phyloP scores from a whole-genome alignment of 1,284 basidiomycete species.

The Blastosporella zonata region DNA sequence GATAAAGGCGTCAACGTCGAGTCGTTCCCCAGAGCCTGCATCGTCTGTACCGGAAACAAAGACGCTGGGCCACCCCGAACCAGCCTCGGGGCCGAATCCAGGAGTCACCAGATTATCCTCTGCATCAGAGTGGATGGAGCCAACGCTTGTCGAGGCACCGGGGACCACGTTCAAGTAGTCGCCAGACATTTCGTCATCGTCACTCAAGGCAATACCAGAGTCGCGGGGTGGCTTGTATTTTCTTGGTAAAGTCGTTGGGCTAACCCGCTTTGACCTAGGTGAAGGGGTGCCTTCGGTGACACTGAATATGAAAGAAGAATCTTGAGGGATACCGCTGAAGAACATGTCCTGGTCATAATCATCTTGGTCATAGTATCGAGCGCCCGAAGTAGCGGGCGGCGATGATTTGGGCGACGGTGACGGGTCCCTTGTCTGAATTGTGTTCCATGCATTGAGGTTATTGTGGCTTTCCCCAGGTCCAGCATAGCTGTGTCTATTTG shows the following conservation, averaged over 20 bases:
- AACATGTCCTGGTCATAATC: slow-evolving; percentile 61
- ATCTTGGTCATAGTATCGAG: slow-evolving; percentile 23
- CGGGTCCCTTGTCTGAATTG: slow-evolving; percentile 37
- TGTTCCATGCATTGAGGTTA: slow-evolving; percentile 41
- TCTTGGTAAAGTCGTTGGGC: slow-evolving; percentile 40
- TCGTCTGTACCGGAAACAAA: slow-evolving; percentile 43
- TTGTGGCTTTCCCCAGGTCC: slow-evolving; percentile 33
- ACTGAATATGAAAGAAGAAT: slow-evolving; percentile 55
- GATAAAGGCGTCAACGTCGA: slow-evolving; percentile 68
- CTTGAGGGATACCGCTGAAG: slow-evolving; percentile 42
- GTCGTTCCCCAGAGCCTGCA: slow-evolving; percentile 28
- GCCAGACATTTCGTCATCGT: slow-evolving; percentile 38
- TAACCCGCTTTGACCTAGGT: slow-evolving; percentile 44
- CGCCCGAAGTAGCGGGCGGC: slow-evolving; percentile 31
- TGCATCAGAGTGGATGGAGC: slow-evolving; percentile 55
- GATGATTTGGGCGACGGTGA: slow-evolving; percentile 50
- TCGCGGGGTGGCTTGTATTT: slow-evolving; percentile 68
- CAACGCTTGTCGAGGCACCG: slow-evolving; percentile 55
- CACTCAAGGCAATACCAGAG: slow-evolving; percentile 59
- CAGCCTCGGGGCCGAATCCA: slow-evolving; percentile 46
- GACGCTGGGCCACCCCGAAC: slow-evolving; percentile 62
- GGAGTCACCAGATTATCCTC: slow-evolving; percentile 69
- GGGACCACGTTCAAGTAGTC: slow-evolving; percentile 45
- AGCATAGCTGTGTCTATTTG: slow-evolving; percentile 63
- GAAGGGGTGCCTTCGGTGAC: slow-evolving; percentile 57